These are phyloP conservation scores for Alternaria tenuissima DNA, from an alignment of 2,329 filamentous ascomycete species.

Conservation along the genomic window DNA sequence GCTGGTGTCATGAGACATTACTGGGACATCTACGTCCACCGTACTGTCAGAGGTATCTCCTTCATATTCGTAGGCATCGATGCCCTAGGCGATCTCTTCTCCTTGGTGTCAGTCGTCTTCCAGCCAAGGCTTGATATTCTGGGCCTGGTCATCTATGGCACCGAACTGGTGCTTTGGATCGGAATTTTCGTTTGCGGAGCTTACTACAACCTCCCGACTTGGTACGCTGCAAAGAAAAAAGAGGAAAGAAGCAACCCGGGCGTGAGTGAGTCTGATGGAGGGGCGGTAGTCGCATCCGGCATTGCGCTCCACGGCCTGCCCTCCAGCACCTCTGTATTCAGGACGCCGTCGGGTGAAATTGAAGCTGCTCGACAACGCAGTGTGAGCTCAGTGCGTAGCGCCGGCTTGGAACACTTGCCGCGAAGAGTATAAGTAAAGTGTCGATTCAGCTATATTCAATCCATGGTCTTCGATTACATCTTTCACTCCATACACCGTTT, in stretches of 20 bases:
- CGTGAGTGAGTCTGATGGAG: neutral
- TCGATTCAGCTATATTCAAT: neutral
- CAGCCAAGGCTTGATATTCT: constrained; percentile 66
- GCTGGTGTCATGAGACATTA: constrained; percentile 74
- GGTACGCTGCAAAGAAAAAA: constrained; percentile 55
- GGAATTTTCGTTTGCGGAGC: constrained; percentile 72
- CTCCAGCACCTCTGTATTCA: constrained; percentile 71
- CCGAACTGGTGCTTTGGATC: constrained; percentile 71
- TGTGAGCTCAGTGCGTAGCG: constrained; percentile 14
- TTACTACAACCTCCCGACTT: constrained; percentile 70
- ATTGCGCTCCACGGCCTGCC: constrained; percentile 60
- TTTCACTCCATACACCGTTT: constrained; percentile 8
- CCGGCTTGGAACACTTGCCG: constrained; percentile 8
- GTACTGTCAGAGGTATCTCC: constrained; percentile 74
- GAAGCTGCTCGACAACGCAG: constrained; percentile 37
- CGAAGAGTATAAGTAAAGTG: constrained; percentile 15
- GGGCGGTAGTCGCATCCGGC: constrained; percentile 14
- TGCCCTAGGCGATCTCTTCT: constrained; percentile 73
- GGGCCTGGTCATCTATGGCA: constrained; percentile 72
- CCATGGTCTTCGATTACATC: neutral
- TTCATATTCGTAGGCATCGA: constrained; percentile 77
- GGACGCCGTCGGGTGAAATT: constrained; percentile 60
- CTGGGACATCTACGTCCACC: constrained; percentile 71
- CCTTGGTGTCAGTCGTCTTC: constrained; percentile 70
- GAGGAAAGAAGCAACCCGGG: constrained; percentile 10